Base-by-base conservation (phyloP, 176 grass and related monocot species). In the Stipa capillata region DNA sequence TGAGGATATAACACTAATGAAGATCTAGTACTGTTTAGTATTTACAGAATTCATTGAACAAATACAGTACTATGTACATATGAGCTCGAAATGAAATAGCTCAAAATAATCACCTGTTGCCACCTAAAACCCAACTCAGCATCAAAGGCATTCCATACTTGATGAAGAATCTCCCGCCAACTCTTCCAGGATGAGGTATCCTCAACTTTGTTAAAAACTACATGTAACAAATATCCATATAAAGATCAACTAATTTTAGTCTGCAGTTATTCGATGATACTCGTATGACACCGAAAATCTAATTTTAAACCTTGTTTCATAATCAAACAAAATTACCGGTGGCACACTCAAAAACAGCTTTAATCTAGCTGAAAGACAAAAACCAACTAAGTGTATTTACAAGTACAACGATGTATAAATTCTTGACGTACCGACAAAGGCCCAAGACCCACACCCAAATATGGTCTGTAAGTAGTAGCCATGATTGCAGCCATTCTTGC, bases 401-500 rank as follows among this genome's bases (percentile, higher is more conserved):
- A 80, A 49, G 53, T 69, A 73, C 18, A 64, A 79, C 74, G 3
- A 44, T 28, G 6, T 8, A 7, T 81, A 28, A 40, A n/a, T 77
- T 86, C 43, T 81, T 85, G 68, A 74, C 90, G 4, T 93, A 98
- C 96, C 67, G 96, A 99, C 44, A 99, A 91, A 48, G 92, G 90
- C 33, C 90, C 92, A 2, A 95, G 73, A 21, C 96, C 96, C 28
- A 92, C 90, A 48, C 96, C 96, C 65, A 99, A 77, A 74, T 93
- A 99, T 74, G 96, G 96, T 69, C 92, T 88, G 28, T 99, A 99
- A 82, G 96, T 99, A 27, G 92, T 86, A 79, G 96, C 96, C 96
- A 99, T 99, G 76, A 89, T 93, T 70, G 96, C 96, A 74, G 96
- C 96, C 96, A 99, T 99, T 83, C 96, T 87, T 84, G 96, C 92